These are phyloP conservation scores for Speleostelium caveatum DNA, from an alignment of 78 protist species.

Conservation along the genomic window DNA sequence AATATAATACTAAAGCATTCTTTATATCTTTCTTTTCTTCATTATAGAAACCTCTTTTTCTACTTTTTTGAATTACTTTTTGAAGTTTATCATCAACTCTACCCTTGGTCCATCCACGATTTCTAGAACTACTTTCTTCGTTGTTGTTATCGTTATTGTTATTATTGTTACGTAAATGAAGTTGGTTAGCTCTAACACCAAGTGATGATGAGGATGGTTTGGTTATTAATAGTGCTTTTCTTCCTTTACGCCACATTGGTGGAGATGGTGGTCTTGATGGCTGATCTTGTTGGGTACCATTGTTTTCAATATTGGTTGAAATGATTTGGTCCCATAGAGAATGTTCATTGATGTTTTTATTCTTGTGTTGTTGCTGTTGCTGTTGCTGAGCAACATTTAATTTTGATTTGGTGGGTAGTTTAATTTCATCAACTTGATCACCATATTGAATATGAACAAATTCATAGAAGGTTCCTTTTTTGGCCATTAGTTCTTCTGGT, in stretches of 20 bases:
- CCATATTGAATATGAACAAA: constrained; percentile 73
- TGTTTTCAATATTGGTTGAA: not conserved
- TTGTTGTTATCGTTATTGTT: too few relatives aligned
- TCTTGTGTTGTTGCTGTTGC: not conserved
- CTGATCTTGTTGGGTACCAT: not conserved
- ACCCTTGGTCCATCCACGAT: constrained; percentile 29
- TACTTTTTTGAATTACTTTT: constrained; percentile 38
- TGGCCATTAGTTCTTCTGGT: constrained; percentile 44
- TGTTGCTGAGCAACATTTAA: too few relatives aligned
- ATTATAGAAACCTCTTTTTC: constrained; percentile 63
- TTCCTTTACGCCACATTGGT: constrained; percentile 38
- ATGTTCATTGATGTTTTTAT: constrained; percentile 7
- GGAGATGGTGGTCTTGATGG: not conserved
- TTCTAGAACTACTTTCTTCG: not conserved
- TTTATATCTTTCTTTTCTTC: constrained; percentile 42
- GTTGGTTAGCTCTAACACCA: too few relatives aligned
- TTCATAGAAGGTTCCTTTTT: constrained; percentile 45
- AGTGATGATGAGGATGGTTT: not conserved
- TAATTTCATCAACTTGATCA: constrained; percentile 22
- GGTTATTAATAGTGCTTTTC: not conserved
- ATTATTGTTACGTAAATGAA: too few relatives aligned
- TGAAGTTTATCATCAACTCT: constrained; percentile 60
- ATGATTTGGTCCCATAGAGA: not conserved
- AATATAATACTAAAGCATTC: constrained; percentile 39
- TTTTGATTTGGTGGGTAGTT: constrained; percentile 21